Percentiles rank a stretch among this genome's conserved stretches.
phyloP scores from a whole-genome alignment of 352 stramenopile species.

The Pythium guiyangense region DNA sequence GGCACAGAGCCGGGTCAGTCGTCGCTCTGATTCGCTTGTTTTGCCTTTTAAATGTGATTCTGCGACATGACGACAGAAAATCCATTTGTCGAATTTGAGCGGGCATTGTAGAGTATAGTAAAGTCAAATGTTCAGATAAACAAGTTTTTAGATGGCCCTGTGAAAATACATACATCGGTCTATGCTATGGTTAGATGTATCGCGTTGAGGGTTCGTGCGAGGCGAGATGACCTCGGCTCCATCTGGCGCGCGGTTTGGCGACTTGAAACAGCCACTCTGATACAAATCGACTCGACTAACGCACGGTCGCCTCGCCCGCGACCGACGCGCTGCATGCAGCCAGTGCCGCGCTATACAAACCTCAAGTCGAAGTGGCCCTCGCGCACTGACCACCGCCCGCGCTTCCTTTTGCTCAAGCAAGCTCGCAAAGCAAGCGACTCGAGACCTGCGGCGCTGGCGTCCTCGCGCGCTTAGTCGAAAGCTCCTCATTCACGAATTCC shows the following conservation, averaged over 20 bases:
- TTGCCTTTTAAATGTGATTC: background rate
- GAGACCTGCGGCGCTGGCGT: background rate
- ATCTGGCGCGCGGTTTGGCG: background rate
- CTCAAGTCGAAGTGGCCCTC: background rate
- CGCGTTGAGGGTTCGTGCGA: no score
- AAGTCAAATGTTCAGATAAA: background rate
- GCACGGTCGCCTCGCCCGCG: background rate
- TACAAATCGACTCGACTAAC: conserved; percentile 1
- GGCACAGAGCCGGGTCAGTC: background rate
- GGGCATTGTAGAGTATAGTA: no score
- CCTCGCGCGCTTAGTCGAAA: conserved; percentile 20
- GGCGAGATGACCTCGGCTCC: background rate
- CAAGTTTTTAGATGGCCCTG: background rate
- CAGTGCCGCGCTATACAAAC: background rate
- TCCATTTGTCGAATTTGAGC: background rate
- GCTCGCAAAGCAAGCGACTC: background rate
- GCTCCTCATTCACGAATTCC: conserved; percentile 14
- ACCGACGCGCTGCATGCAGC: background rate
- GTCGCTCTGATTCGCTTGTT: background rate
- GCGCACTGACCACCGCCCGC: background rate
- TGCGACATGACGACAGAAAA: background rate
- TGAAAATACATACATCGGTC: background rate
- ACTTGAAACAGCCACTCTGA: background rate
- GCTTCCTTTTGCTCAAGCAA: background rate
- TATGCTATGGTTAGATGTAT: no score